These are phyloP conservation scores for Piedraia hortae DNA, from an alignment of 2,329 filamentous ascomycete species.

Conservation along the genomic window DNA sequence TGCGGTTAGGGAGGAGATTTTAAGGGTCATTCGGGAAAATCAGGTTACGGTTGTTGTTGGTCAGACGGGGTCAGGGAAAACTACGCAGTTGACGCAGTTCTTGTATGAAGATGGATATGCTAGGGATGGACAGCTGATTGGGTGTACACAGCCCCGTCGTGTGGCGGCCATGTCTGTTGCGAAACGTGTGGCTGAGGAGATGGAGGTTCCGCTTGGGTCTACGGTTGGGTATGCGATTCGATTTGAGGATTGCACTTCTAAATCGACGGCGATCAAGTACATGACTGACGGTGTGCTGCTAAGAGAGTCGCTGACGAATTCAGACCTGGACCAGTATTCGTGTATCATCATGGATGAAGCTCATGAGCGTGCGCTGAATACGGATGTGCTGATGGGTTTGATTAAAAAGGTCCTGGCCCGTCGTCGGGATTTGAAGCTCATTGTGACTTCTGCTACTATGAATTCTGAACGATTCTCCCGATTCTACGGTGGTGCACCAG, in stretches of 20 bases:
- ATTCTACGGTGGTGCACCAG: conserved; percentile 85
- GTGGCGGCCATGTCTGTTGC: conserved; percentile 98
- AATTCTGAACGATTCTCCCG: conserved; percentile 67
- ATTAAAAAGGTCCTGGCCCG: conserved; percentile 91
- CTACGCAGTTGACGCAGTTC: conserved; percentile 90
- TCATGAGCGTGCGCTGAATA: conserved; percentile 87
- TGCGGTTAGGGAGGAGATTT: conserved; percentile 74
- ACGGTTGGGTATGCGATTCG: conserved; percentile 90
- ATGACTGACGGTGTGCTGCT: conserved; percentile 95
- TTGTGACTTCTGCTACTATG: conserved; percentile 96
- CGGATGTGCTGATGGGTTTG: conserved; percentile 85
- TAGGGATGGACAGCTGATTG: conserved; percentile 38
- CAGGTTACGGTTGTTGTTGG: conserved; percentile 93
- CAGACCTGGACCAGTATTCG: conserved; percentile 82
- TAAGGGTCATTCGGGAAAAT: conserved; percentile 82
- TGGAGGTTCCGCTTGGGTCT: conserved; percentile 74
- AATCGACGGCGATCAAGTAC: conserved; percentile 89
- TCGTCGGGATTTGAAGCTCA: conserved; percentile 74
- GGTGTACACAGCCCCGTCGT: conserved; percentile 83
- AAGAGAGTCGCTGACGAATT: conserved; percentile 74
- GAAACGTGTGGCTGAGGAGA: conserved; percentile 92
- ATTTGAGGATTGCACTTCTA: conserved; percentile 93
- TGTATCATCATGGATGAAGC: conserved; percentile 99
- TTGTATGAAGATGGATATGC: conserved; percentile 76
- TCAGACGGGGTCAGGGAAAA: conserved; percentile 93